These are phyloP conservation scores for Populus pruinosa DNA, from an alignment of 345 rosid species.

Conservation along the genomic window DNA sequence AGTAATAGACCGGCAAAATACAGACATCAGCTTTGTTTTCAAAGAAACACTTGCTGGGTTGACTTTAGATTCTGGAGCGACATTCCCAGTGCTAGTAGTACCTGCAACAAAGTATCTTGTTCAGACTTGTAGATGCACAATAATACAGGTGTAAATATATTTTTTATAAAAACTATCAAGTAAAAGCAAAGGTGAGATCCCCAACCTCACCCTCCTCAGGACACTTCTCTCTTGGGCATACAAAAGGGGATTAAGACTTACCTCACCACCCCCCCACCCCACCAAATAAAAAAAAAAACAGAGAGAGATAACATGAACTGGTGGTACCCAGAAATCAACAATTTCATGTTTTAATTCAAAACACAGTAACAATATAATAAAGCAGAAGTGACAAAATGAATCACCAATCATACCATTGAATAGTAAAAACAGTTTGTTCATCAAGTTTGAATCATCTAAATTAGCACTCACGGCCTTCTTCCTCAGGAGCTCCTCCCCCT, in stretches of 20 bases:
- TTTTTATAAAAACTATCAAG: too few species aligned
- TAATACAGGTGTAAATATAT: neutral
- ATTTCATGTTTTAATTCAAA: neutral
- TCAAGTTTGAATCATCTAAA: slow-evolving; percentile 72
- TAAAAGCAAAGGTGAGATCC: too few species aligned
- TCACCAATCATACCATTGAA: slow-evolving; percentile 62
- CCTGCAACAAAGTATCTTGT: slow-evolving; percentile 45
- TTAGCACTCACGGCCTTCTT: slow-evolving; percentile 67
- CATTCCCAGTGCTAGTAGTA: slow-evolving; percentile 50
- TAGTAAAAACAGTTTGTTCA: slow-evolving; percentile 59
- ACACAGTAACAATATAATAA: neutral
- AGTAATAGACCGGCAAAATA: slow-evolving; percentile 70
- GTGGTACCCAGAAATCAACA: neutral
- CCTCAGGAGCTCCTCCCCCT: slow-evolving; percentile 87
- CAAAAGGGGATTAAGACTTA: too few species aligned
- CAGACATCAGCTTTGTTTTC: slow-evolving; percentile 69
- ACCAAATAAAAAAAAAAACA: too few species aligned
- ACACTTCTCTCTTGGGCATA: too few species aligned
- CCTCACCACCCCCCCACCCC: neutral
- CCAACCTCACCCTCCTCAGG: too few species aligned
- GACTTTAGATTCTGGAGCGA: slow-evolving; percentile 58
- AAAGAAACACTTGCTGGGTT: slow-evolving; percentile 67
- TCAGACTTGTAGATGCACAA: neutral
- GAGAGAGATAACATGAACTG: neutral
- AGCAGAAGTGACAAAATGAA: neutral